Evolutionary conservation across 805 yeast genomes (phyloP), one percentile per base, ranked within the genome.

Genomic region (Blastobotrys terrestris): DNA sequence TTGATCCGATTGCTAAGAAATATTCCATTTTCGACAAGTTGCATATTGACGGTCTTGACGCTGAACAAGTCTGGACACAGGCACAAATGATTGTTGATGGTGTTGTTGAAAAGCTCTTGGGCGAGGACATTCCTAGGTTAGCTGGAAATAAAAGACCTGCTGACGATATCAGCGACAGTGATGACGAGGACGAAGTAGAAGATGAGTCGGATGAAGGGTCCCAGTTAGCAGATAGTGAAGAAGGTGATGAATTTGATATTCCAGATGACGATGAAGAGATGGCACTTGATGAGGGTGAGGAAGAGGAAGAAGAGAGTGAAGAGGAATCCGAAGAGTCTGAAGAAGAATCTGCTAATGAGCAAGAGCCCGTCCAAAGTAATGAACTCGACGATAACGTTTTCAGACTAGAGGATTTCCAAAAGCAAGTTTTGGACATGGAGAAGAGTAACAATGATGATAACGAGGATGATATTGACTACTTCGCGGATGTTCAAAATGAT

Each of bases 31-130:
- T 92, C 18, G 96, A 90, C 67, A 90, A 87, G 64, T 76, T 92
- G 18, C 81, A 84, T 60, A 77, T 85, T 13, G 95, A 90, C 48
- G 98, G 97, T 0, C 73, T 92, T 51, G 96, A 87, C 66, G 83
- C 96, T 20, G 78, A 85, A 41, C 98, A 92, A 65, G 90, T 94
- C 0, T 92, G 92, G 89, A 95, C 92, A 52, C 98, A 92, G 69
- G 84, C 87, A 1, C 88, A 87, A 67, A 77, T 92, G 71, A 84
- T 92, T 16, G 72, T 89, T 40, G 97, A 90, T 54, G 85, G 84
- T 5, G 85, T 85, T 11, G 81, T 84, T 22, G 89, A 84, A 47
- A 74, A 76, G 44, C 68, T 89, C 39, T 64, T 87, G 64, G 76
- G 74, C 52, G 79, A 75, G 16, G 76, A 76, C 50, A 77, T 88